These are phyloP conservation scores for Ramalina peruviana DNA, from an alignment of 495 filamentous ascomycete species.

Conservation along the genomic window DNA sequence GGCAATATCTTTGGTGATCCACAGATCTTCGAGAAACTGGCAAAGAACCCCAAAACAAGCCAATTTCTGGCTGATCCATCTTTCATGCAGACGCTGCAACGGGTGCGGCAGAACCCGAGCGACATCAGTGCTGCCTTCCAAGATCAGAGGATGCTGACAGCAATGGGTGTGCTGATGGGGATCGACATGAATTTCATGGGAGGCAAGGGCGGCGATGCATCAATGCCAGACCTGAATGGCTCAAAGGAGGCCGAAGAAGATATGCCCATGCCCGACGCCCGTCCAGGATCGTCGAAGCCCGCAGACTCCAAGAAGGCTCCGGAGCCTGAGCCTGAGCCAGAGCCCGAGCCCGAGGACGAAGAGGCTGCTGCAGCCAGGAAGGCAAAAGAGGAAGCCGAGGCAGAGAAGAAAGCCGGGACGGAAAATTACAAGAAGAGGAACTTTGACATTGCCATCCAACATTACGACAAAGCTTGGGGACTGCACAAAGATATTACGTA, in stretches of 20 bases:
- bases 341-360: slow-evolving; percentile 59
- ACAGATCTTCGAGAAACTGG: slow-evolving; percentile 74
- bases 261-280: slow-evolving; percentile 60
- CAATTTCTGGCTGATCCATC: slow-evolving; percentile 64
- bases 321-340: slow-evolving; percentile 46
- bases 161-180: slow-evolving; percentile 84
- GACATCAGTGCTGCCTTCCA: slow-evolving; percentile 64
- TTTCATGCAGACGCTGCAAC: slow-evolving; percentile 84
- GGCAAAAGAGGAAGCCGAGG: slow-evolving; percentile 84
- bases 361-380: slow-evolving; percentile 70
- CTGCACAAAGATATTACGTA: slow-evolving; percentile 93
- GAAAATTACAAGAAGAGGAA: slow-evolving; percentile 96
- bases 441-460: slow-evolving; percentile 85
- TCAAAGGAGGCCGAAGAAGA: slow-evolving; percentile 54
- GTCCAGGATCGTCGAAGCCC: slow-evolving; percentile 33
- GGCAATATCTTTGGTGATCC: slow-evolving; percentile 91
- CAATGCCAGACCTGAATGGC: slow-evolving; percentile 20
- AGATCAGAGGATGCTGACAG: slow-evolving; percentile 86
- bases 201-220: slow-evolving; percentile 34
- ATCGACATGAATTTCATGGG: slow-evolving; percentile 81
- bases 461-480: slow-evolving; percentile 94
- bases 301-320: slow-evolving; percentile 41
- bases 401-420: slow-evolving; percentile 88
- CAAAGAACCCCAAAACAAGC: slow-evolving; percentile 85
- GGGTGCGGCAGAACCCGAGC: slow-evolving; percentile 65